A percentile compares a stretch with the other conserved stretches of the same genome.
Evolutionary conservation across 164 flowering plant genomes (phyloP).

Genomic region (Buxus sempervirens): DNA sequence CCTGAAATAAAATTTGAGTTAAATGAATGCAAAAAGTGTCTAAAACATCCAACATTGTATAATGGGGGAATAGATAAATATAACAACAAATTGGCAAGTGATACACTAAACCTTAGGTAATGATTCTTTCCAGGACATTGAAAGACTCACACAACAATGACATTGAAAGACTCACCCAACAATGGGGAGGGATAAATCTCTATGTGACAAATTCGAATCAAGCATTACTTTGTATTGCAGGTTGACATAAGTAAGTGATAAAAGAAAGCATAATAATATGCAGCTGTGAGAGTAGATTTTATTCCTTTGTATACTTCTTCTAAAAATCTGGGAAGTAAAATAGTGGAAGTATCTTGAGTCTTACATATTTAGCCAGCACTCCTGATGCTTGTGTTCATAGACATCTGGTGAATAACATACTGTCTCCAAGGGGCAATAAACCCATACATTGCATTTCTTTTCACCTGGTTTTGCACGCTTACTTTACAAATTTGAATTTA

Average conservation of each 20-base stretch:
- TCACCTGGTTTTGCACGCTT: slow-evolving; percentile 70
- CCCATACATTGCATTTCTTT: slow-evolving; percentile 92
- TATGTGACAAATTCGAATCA: neutral
- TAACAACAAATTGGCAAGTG: too few species aligned
- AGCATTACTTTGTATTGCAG: neutral
- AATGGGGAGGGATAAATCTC: neutral
- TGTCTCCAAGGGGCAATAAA: slow-evolving; percentile 83
- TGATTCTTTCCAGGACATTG: too few species aligned
- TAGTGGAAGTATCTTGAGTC: slow-evolving; percentile 7
- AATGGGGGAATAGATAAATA: too few species aligned
- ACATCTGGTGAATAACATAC: slow-evolving; percentile 97
- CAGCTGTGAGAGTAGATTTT: neutral
- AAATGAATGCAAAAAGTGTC: too few species aligned
- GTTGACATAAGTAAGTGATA: neutral
- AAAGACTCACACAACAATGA: too few species aligned
- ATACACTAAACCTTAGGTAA: too few species aligned
- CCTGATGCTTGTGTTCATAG: slow-evolving; percentile 78
- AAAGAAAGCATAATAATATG: neutral
- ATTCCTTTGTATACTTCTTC: neutral
- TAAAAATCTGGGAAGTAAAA: neutral
- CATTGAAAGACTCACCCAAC: neutral
- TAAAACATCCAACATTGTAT: too few species aligned
- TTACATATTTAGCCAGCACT: slow-evolving; percentile 98
- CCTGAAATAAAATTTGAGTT: slow-evolving; percentile 32
- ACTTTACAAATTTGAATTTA: too few species aligned